These are phyloP conservation scores for Psidium friedrichsthalianum DNA, from an alignment of 345 rosid species.

Conservation along the genomic window DNA sequence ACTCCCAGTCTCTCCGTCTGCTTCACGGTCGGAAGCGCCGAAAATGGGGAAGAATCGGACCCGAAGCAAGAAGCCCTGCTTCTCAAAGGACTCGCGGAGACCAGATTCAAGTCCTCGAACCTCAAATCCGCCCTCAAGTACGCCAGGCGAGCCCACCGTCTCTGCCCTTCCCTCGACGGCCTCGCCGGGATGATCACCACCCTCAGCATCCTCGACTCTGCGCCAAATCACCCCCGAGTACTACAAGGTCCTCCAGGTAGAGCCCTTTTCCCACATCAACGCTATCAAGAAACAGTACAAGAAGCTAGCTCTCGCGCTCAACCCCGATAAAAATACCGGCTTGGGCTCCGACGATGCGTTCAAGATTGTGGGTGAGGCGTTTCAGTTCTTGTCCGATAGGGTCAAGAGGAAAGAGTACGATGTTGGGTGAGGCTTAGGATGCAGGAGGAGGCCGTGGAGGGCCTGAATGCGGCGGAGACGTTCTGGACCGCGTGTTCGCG, in stretches of 20 bases:
- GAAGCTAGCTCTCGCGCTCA: constrained; percentile 57
- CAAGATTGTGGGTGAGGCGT: constrained; percentile 70
- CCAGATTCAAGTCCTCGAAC: constrained; percentile 34
- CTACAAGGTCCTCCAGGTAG: constrained; percentile 76
- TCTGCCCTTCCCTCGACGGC: constrained; percentile 47
- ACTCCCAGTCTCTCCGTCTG: neutral
- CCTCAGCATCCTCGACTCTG: constrained; percentile 37
- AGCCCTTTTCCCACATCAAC: constrained; percentile 65
- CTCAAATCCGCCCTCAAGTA: constrained; percentile 46
- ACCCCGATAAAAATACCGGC: constrained; percentile 68
- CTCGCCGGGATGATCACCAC: constrained; percentile 58
- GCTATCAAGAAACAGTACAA: constrained; percentile 60
- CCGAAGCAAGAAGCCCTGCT: constrained; percentile 34
- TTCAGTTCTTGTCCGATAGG: constrained; percentile 56
- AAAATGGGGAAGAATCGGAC: constrained; percentile 8
- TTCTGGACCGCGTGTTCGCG: constrained; percentile 63
- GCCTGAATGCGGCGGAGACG: constrained; percentile 15
- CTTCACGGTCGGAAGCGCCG: neutral
- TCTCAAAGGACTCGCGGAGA: constrained; percentile 45
- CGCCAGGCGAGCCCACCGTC: constrained; percentile 51
- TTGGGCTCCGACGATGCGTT: constrained; percentile 79
- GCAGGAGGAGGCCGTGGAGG: constrained; percentile 39
- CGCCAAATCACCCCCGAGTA: constrained; percentile 37
- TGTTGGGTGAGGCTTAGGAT: constrained; percentile 54
- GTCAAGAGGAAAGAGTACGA: constrained; percentile 69